Conservation (phyloP, 305 asterid species). For the Fraxinus paxiana region DNA sequence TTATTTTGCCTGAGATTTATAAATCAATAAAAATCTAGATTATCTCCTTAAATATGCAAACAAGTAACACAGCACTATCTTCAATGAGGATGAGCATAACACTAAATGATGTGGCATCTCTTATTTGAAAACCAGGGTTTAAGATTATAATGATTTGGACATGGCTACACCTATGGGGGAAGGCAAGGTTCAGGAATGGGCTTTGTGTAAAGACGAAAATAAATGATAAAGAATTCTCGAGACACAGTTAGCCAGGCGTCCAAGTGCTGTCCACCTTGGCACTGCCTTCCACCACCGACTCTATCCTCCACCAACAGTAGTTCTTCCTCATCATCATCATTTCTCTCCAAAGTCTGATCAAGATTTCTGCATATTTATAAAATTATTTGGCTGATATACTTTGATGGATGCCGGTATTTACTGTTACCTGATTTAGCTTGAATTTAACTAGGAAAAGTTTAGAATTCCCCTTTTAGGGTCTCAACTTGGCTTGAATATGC, state of each 20-base stretch:
- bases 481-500: background rate
- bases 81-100: background rate
- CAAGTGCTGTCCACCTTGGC: background rate
- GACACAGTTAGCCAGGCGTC: background rate
- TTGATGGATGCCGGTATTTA: background rate
- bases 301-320: background rate
- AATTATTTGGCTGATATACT: background rate
- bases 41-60: background rate
- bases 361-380: background rate
- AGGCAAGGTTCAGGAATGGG: background rate
- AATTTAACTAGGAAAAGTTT: background rate
- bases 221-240: background rate
- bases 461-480: background rate
- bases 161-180: background rate
- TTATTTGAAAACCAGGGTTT: background rate
- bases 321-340: background rate
- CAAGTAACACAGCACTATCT: background rate
- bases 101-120: background rate
- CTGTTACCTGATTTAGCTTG: background rate
- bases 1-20: constrained; percentile 40
- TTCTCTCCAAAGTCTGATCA: background rate
- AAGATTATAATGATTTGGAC: background rate
- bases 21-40: constrained; percentile 4
- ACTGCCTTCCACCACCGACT: constrained; percentile 5
- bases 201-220: background rate